Conservation (phyloP, 352 stramenopile genomes). For the Phytophthora multivora region DNA sequence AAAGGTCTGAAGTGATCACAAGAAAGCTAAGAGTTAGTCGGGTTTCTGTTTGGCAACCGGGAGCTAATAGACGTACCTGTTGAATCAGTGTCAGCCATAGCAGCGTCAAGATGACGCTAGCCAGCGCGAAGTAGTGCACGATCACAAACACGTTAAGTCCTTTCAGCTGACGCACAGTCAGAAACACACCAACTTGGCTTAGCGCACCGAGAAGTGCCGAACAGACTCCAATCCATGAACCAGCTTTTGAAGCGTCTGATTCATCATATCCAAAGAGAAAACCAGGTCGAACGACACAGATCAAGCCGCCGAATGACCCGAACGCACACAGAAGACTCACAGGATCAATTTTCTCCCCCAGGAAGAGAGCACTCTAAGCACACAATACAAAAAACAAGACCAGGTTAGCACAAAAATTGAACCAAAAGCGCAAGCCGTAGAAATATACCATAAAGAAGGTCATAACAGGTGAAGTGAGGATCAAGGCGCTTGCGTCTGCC, state of each 20-base stretch:
- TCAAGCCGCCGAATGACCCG: constrained; percentile 40
- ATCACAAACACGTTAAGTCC: constrained; percentile 48
- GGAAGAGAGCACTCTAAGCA: constrained; percentile 33
- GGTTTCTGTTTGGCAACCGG: background rate
- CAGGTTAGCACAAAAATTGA: too few species aligned
- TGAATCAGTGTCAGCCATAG: constrained; percentile 48
- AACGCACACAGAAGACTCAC: constrained; percentile 38
- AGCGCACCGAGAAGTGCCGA: constrained; percentile 46
- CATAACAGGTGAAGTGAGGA: constrained; percentile 48
- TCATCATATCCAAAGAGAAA: constrained; percentile 50
- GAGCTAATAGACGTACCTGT: constrained; percentile 19
- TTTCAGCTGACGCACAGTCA: constrained; percentile 53
- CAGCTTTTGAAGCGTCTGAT: constrained; percentile 8
- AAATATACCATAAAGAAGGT: constrained; percentile 19
- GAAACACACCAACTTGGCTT: constrained; percentile 52
- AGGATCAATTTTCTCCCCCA: constrained; percentile 45
- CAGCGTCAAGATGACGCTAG: constrained; percentile 40
- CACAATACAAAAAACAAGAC: background rate
- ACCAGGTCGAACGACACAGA: constrained; percentile 47
- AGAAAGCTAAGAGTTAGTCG: background rate
- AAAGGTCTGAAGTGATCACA: constrained; percentile 1
- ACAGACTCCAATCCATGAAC: constrained; percentile 34
- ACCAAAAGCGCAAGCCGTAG: too few species aligned
- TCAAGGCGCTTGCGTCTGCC: constrained; percentile 64
- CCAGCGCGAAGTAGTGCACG: constrained; percentile 60